Evolutionary conservation across 2,329 filamentous ascomycete genomes (phyloP).

Genomic region (Aspergillus caelatus): DNA sequence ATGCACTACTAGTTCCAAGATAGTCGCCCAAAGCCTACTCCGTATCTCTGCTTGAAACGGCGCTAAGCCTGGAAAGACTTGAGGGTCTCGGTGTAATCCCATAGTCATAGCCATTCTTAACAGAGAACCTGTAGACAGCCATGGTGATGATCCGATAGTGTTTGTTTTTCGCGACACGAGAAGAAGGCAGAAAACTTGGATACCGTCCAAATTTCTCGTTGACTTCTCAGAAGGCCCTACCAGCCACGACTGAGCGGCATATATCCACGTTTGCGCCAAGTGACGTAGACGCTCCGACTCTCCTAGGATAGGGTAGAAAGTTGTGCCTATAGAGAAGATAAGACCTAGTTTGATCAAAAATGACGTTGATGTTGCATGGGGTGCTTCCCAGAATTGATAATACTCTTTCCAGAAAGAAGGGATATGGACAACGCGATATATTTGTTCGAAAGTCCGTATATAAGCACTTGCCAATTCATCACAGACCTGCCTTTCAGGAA

Average conservation of each 20-base stretch:
- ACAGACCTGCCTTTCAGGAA: slow-evolving; percentile 23
- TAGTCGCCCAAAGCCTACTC: slow-evolving; percentile 21
- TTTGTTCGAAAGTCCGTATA: slow-evolving; percentile 33
- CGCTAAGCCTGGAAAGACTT: slow-evolving; percentile 22
- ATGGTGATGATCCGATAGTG: slow-evolving; percentile 24
- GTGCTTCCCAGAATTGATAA: slow-evolving; percentile 29
- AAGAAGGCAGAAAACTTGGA: slow-evolving; percentile 40
- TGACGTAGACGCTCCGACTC: slow-evolving; percentile 14
- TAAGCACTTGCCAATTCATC: slow-evolving; percentile 29
- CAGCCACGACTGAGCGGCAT: slow-evolving; percentile 41
- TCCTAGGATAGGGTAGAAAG: slow-evolving; percentile 24
- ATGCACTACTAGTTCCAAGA: slow-evolving; percentile 21
- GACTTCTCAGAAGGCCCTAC: slow-evolving; percentile 36
- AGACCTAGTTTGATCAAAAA: slow-evolving; percentile 35
- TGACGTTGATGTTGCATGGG: slow-evolving; percentile 15
- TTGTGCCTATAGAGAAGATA: slow-evolving; percentile 35
- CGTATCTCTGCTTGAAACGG: slow-evolving; percentile 19
- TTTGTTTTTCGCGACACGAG: slow-evolving; percentile 34
- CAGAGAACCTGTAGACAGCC: slow-evolving; percentile 27
- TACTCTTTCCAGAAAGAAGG: slow-evolving; percentile 39
- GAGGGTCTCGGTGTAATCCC: slow-evolving; percentile 33
- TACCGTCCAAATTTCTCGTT: slow-evolving; percentile 29
- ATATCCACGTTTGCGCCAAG: slow-evolving; percentile 30
- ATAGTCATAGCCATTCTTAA: slow-evolving; percentile 30
- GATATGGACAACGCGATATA: slow-evolving; percentile 37